Base-by-base conservation (phyloP, 1,284 basidiomycete species). In the Tilletia horrida region DNA sequence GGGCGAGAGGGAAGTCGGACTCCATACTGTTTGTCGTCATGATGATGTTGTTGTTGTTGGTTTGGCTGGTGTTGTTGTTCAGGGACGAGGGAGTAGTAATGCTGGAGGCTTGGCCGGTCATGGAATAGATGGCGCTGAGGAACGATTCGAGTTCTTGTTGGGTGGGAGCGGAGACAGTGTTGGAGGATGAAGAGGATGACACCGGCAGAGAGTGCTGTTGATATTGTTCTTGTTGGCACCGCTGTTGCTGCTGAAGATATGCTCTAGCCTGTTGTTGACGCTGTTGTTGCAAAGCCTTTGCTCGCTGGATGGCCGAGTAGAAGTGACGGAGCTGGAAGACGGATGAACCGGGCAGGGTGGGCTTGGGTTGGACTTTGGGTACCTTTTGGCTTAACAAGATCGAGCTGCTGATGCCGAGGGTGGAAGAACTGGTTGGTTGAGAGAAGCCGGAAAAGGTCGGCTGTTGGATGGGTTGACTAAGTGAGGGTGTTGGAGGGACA, bases 261-360 rank as follows among this genome's bases (percentile, higher is more conserved):
- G 18, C 35, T 18, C 43, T 23, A n/a, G 61, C 42, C 23, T 9
- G 62, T 35, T 18, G 43, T n/a, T 23, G 31, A 45, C 40, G 63
- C 3, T 31, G 35, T 21, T 44, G 55, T 42, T 55, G 64, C 18
- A 16, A 16, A 29, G 25, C 18, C 16, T 40, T 48, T 55, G 64
- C 48, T 59, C 55, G 3, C 13, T 55, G 55, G 55, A 59, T 59
- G 55, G 55, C 55, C 16, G 55, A 31, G 55, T 59, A 59, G 29
- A 59, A 59, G 55, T 59, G 55, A 18, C 55, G 27, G 31, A 59
- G 55, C n/a, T 59, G 55, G 55, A 35, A 59, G 55, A 40, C 55
- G 31, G 55, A 8, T 40, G 55, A 59, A 25, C 21, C 50, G 21
- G 50, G 50, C 21, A n/a, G 27, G 16, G 55, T 2, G 4, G 9